Conservation (phyloP, 2,329 filamentous ascomycete genomes). For the Penicillium sp. region DNA sequence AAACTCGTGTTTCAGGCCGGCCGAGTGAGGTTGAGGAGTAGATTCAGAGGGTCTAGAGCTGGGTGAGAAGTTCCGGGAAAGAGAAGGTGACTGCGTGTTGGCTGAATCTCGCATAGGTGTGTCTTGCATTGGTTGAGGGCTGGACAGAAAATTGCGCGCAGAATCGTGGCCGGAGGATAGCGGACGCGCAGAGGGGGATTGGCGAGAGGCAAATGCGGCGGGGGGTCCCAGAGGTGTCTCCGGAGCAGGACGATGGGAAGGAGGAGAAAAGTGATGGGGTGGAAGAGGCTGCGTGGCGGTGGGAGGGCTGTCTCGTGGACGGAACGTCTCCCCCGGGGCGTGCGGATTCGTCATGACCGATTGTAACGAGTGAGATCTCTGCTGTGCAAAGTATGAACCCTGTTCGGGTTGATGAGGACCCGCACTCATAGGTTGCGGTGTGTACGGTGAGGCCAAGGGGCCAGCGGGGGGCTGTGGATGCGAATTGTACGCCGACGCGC, state of each 20-base stretch:
- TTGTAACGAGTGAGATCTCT: conserved; percentile 41
- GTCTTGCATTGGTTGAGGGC: conserved; percentile 34
- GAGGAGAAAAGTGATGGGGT: conserved; percentile 35
- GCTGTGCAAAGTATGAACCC: conserved; percentile 39
- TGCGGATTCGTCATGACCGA: conserved; percentile 37
- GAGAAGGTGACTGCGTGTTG: conserved; percentile 30
- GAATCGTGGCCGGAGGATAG: conserved; percentile 39
- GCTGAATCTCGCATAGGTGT: conserved; percentile 25
- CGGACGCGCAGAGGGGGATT: conserved; percentile 38
- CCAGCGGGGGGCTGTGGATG: conserved; percentile 28
- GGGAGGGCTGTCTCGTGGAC: conserved; percentile 37
- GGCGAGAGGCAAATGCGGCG: conserved; percentile 30
- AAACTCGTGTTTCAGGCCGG: conserved; percentile 63
- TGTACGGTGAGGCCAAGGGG: conserved; percentile 39
- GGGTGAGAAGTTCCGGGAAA: conserved; percentile 32
- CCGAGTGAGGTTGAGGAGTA: conserved; percentile 39
- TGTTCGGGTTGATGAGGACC: conserved; percentile 30
- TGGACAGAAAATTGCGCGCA: conserved; percentile 31
- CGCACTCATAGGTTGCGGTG: conserved; percentile 37
- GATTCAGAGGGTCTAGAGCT: conserved; percentile 38
- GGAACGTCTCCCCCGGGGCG: conserved; percentile 33
- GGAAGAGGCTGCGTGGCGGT: conserved; percentile 30
- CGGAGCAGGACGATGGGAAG: conserved; percentile 45
- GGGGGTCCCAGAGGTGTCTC: conserved; percentile 51
- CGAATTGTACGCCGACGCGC: conserved; percentile 30